phyloP scores from a whole-genome alignment of 1,284 basidiomycete species.

The Melampsora americana region DNA sequence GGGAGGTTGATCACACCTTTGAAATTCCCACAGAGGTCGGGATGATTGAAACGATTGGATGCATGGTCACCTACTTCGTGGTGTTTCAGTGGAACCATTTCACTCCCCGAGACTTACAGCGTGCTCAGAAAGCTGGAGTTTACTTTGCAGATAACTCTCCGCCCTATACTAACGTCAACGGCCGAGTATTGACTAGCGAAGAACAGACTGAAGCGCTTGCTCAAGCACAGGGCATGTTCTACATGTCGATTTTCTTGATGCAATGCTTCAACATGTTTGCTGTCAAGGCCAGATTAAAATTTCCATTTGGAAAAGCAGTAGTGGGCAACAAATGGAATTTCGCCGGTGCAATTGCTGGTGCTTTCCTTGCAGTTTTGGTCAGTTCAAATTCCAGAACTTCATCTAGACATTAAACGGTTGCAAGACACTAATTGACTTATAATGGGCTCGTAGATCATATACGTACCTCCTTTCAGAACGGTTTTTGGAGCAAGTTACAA shows the following conservation, averaged over 20 bases:
- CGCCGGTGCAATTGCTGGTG: conserved; percentile 64
- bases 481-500: conserved; percentile 65
- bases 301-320: conserved; percentile 63
- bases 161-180: conserved; percentile 62
- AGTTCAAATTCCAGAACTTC: conserved; percentile 49
- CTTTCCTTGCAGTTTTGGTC: conserved; percentile 65
- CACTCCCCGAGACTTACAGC: conserved; percentile 61
- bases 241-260: conserved; percentile 65
- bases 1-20: too few species aligned
- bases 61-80: conserved; percentile 63
- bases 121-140: conserved; percentile 58
- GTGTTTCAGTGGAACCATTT: conserved; percentile 66
- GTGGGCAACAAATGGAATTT: conserved; percentile 67
- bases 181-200: conserved; percentile 58
- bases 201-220: conserved; percentile 63
- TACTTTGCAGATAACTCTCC: conserved; percentile 61
- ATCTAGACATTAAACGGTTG: not conserved
- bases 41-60: conserved; percentile 43
- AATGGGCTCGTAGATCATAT: conserved; percentile 49
- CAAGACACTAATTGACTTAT: not conserved
- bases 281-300: conserved; percentile 65
- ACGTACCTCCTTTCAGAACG: conserved; percentile 66
- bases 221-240: conserved; percentile 66
- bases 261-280: conserved; percentile 71
- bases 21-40: conserved; percentile 52